Percentiles rank a stretch among this genome's conserved stretches.
phyloP scores from a whole-genome alignment of 345 rosid species.

The Barbarea vulgaris region DNA sequence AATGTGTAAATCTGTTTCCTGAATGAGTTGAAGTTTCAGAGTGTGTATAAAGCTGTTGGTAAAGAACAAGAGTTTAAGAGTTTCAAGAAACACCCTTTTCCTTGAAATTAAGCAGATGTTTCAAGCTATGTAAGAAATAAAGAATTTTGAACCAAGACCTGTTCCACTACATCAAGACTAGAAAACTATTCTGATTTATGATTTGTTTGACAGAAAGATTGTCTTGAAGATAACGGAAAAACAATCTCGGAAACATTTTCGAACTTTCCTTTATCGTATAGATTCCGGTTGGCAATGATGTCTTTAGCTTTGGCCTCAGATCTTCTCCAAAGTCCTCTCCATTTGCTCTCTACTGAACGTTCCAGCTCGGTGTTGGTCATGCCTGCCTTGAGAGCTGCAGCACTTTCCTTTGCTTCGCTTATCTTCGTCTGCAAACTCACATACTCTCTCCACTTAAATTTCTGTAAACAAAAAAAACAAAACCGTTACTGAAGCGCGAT shows the following conservation, averaged over 20 bases:
- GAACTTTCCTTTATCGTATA: conserved; percentile 61
- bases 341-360: conserved; percentile 55
- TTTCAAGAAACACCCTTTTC: conserved; percentile 11
- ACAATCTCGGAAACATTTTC: conserved; percentile 60
- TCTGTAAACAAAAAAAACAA: conserved; percentile 44
- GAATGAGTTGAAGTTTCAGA: neutral
- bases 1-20: no score
- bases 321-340: conserved; percentile 56
- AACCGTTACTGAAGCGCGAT: neutral
- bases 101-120: neutral
- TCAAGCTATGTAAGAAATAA: neutral
- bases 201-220: conserved; percentile 47
- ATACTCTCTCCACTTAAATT: conserved; percentile 84
- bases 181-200: conserved; percentile 40
- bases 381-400: conserved; percentile 68
- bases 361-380: conserved; percentile 39
- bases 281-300: conserved; percentile 47
- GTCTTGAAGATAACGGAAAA: conserved; percentile 61
- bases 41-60: conserved; percentile 53
- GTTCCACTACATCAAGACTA: neutral
- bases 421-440: conserved; percentile 73
- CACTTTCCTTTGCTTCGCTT: conserved; percentile 70
- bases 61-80: conserved; percentile 47
- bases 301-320: conserved; percentile 52
- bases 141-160: neutral